phyloP scores from a whole-genome alignment of 768 basidiomycete genomes.

The Leccinellum luteum region DNA sequence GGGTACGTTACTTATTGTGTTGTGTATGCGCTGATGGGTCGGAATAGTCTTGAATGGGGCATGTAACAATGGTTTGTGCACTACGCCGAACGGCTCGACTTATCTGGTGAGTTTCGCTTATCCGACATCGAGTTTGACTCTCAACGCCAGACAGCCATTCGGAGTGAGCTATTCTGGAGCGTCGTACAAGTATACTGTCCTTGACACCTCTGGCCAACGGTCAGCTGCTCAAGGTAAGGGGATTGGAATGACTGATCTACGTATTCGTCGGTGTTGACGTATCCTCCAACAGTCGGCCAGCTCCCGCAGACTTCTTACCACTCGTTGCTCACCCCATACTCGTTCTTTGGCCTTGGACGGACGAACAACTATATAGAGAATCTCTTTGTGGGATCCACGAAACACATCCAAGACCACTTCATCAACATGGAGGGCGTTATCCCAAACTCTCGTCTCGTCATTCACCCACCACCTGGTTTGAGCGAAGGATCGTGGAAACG shows the following conservation, averaged over 20 bases:
- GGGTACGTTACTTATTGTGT: conserved; percentile 22
- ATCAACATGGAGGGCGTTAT: conserved; percentile 97
- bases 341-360: conserved; percentile 94
- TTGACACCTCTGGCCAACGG: conserved; percentile 85
- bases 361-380: conserved; percentile 99
- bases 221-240: conserved; percentile 82
- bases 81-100: conserved; percentile 52
- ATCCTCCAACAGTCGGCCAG: conserved; percentile 67
- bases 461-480: conserved; percentile 66
- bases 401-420: conserved; percentile 66
- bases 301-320: conserved; percentile 93
- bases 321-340: conserved; percentile 85
- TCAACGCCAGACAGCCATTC: conserved; percentile 59
- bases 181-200: conserved; percentile 94
- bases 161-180: conserved; percentile 95
- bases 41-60: conserved; percentile 80
- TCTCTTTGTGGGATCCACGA: conserved; percentile 90
- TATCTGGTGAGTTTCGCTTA: conserved; percentile 64
- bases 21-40: background rate
- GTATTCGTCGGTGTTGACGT: conserved; percentile 1
- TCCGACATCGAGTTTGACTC: background rate
- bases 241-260: background rate
- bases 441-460: conserved; percentile 96
- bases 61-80: conserved; percentile 81
- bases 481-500: conserved; percentile 69